Base-by-base conservation (phyloP, 176 grass and related monocot genomes). In the Aegilops speltoides region DNA sequence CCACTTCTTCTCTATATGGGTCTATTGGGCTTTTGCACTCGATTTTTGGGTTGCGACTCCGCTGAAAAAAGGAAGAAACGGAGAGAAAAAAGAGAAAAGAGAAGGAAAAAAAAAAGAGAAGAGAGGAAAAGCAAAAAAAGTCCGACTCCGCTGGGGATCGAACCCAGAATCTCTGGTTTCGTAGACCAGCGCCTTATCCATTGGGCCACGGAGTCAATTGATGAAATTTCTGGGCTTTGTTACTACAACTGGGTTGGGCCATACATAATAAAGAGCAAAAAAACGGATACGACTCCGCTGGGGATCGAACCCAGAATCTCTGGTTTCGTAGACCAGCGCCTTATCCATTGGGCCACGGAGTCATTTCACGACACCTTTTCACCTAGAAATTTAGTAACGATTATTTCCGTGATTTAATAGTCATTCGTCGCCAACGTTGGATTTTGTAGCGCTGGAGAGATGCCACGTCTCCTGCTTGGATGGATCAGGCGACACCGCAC, bases 291-390 rank as follows among this genome's bases (percentile, higher is more conserved):
- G 89, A 93, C 91, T 95, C 90, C 86, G 79, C 93, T 98, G 91
- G 95, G 91, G 87, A 98, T 98, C 95, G 93, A 95, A 97, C 89
- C 91, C 90, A 97, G 89, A 97, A 93, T 97, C 89, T 97, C 95
- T 95, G 89, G 93, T 95, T 98, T 81, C 93, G 89, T 98, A 95
- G 93, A 95, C 93, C 95, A 98, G 93, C 93, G 91, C 91, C 93
- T 93, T 93, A 93, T 93, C 91, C 95, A 93, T 93, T 98, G 95
- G 95, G 95, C 93, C 93, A 95, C 84, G 85, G 93, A 98, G 91
- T 95, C 89, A 50, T 2, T 9, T 50, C 0, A 1, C 31, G 4
- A 2, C 0, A 6, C 0, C 10, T 0, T 10, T 1, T 0, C 16
- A 13, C 17, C 17, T 20, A 56, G 2, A 2, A 20, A 0, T 0